Evolutionary conservation across 2,329 filamentous ascomycete species (phyloP).

Genomic region (Aspergillus quadricinctus): DNA sequence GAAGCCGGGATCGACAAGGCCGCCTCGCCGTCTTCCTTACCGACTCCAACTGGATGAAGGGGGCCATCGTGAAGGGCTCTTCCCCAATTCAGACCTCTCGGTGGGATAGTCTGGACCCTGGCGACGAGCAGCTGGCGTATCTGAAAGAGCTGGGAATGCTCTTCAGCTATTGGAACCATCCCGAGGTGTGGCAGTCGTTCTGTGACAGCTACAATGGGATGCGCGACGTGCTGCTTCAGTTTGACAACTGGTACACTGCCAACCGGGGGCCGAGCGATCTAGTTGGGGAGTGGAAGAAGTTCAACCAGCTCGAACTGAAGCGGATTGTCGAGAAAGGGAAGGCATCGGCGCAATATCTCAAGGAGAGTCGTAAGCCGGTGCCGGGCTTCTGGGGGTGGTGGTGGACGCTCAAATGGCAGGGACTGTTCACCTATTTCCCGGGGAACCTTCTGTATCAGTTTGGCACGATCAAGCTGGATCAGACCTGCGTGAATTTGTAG

Average conservation of each 20-base stretch:
- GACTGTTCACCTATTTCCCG: not conserved
- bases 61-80: not conserved
- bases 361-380: not conserved
- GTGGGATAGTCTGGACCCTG: not conserved
- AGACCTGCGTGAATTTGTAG: not conserved
- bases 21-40: no score
- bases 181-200: not conserved
- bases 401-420: not conserved
- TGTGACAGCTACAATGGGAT: not conserved
- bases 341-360: not conserved
- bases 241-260: not conserved
- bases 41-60: no score
- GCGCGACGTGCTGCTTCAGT: not conserved
- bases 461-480: not conserved
- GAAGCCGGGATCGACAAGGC: no score
- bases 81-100: not conserved
- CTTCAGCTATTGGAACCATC: not conserved
- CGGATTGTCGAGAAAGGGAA: not conserved
- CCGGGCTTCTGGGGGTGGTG: not conserved
- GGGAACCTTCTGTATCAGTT: not conserved
- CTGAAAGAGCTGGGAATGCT: not conserved
- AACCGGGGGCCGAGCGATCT: not conserved
- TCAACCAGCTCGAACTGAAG: not conserved
- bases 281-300: not conserved
- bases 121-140: not conserved